Percentiles rank a stretch among this genome's conserved stretches.
Evolutionary conservation across 805 yeast genomes (phyloP).

Genomic region (Spathaspora sp.): DNA sequence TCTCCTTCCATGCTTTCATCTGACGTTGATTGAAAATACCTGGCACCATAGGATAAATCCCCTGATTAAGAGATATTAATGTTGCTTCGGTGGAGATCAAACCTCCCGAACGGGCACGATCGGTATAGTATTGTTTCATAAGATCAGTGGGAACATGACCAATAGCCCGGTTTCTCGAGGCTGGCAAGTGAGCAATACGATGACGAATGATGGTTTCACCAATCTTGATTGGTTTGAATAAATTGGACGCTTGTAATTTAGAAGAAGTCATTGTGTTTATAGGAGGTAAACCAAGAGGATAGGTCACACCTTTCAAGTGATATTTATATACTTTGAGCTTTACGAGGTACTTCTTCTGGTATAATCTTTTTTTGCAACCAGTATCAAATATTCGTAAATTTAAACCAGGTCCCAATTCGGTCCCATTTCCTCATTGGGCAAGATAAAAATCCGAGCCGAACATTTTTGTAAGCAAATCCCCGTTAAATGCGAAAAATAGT

Average conservation of each 20-base stretch:
- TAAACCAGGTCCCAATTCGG: not conserved
- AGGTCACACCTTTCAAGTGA: not conserved
- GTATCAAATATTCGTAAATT: too few relatives aligned
- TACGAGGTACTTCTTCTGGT: not conserved
- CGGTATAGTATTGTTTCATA: conserved; percentile 24
- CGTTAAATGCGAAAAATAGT: too few relatives aligned
- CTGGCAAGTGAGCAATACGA: conserved; percentile 23
- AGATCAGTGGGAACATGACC: conserved; percentile 26
- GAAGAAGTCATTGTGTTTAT: conserved; percentile 4
- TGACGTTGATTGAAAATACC: conserved; percentile 50
- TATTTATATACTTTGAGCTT: not conserved
- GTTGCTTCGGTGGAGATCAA: conserved; percentile 31
- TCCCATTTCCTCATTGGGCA: not conserved
- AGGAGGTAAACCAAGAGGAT: not conserved
- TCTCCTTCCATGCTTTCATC: conserved; percentile 44
- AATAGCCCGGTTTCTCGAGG: conserved; percentile 22
- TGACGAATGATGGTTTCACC: conserved; percentile 22
- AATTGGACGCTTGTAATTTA: conserved; percentile 9
- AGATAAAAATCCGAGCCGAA: not conserved
- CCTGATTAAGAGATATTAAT: conserved; percentile 26
- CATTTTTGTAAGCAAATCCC: too few relatives aligned
- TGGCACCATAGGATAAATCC: conserved; percentile 43
- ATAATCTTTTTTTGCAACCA: not conserved
- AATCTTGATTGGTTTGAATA: conserved; percentile 31
- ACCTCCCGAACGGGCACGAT: conserved; percentile 25